A percentile compares a stretch with the other conserved stretches of the same genome.
These are phyloP conservation scores for Fusarium sp. DNA, from an alignment of 2,329 filamentous ascomycete species.

Conservation along the genomic window DNA sequence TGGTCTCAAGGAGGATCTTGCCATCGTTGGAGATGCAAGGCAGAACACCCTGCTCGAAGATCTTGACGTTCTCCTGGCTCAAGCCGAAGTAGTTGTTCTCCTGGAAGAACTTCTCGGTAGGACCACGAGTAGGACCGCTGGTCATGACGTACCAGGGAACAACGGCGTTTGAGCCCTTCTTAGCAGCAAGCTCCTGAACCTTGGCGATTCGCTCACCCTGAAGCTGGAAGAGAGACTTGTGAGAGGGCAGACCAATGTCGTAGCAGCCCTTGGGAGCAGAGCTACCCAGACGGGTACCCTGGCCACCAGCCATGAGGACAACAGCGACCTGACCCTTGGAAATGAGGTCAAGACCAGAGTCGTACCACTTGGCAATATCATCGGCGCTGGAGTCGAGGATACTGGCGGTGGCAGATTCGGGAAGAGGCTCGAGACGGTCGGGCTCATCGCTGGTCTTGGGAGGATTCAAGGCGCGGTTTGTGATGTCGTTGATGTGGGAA, in stretches of 20 bases:
- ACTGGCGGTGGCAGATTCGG: slow-evolving; percentile 85
- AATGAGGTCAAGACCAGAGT: slow-evolving; percentile 82
- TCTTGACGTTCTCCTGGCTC: slow-evolving; percentile 82
- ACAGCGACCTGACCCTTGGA: slow-evolving; percentile 82
- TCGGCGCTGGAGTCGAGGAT: slow-evolving; percentile 87
- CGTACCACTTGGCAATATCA: slow-evolving; percentile 87
- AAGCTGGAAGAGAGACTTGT: slow-evolving; percentile 97
- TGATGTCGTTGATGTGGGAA: slow-evolving; percentile 86
- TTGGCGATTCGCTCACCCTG: slow-evolving; percentile 94
- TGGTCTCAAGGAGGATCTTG: slow-evolving; percentile 93
- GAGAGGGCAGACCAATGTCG: slow-evolving; percentile 91
- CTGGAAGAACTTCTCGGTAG: slow-evolving; percentile 94
- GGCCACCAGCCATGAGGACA: slow-evolving; percentile 95
- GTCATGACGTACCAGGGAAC: slow-evolving; percentile 99
- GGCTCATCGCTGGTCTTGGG: slow-evolving; percentile 69
- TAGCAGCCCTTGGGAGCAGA: slow-evolving; percentile 97
- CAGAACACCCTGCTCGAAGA: slow-evolving; percentile 97
- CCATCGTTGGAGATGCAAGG: slow-evolving; percentile 98
- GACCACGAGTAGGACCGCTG: slow-evolving; percentile 88
- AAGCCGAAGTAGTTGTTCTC: slow-evolving; percentile 93
- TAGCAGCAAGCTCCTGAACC: slow-evolving; percentile 81
- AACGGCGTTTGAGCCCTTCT: slow-evolving; percentile 68
- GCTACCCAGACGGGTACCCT: slow-evolving; percentile 94
- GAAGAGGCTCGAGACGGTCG: slow-evolving; percentile 82
- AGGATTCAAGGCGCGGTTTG: slow-evolving; percentile 83